phyloP scores from a whole-genome alignment of 805 yeast species.

The Barnettozyma vustinii region DNA sequence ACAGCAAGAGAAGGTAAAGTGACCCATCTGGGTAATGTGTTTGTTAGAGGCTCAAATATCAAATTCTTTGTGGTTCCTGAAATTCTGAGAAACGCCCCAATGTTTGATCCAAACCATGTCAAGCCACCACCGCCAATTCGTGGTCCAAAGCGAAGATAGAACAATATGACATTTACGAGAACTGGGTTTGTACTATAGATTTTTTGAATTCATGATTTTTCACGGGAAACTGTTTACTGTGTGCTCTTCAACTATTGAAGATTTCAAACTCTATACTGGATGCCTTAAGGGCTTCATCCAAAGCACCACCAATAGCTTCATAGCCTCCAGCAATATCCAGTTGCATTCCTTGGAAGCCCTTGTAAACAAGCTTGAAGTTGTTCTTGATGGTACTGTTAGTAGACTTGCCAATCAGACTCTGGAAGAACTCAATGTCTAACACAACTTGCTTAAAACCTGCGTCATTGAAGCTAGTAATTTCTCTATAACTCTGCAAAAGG shows the following conservation, averaged over 20 bases:
- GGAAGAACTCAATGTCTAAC: constrained; percentile 50
- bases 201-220: neutral
- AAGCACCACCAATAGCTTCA: constrained; percentile 11
- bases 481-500: constrained; percentile 35
- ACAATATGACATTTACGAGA: neutral
- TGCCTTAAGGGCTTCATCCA: constrained; percentile 15
- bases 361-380: constrained; percentile 21
- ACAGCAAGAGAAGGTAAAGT: constrained; percentile 75
- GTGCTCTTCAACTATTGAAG: constrained; percentile 12
- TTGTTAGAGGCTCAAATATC: constrained; percentile 87
- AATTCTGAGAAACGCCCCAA: constrained; percentile 80
- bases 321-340: constrained; percentile 10
- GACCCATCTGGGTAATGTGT: constrained; percentile 75
- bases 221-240: neutral
- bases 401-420: constrained; percentile 24
- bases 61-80: constrained; percentile 86
- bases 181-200: neutral
- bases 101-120: constrained; percentile 57
- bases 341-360: constrained; percentile 8
- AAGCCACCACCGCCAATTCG: constrained; percentile 71
- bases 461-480: constrained; percentile 38
- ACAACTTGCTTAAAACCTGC: constrained; percentile 46
- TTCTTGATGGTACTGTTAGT: constrained; percentile 8
- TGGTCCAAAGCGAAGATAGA: constrained; percentile 42
- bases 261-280: constrained; percentile 21